Base-by-base conservation (phyloP, 371 early-diverging fungal species). In the Parasitella parasitica region DNA sequence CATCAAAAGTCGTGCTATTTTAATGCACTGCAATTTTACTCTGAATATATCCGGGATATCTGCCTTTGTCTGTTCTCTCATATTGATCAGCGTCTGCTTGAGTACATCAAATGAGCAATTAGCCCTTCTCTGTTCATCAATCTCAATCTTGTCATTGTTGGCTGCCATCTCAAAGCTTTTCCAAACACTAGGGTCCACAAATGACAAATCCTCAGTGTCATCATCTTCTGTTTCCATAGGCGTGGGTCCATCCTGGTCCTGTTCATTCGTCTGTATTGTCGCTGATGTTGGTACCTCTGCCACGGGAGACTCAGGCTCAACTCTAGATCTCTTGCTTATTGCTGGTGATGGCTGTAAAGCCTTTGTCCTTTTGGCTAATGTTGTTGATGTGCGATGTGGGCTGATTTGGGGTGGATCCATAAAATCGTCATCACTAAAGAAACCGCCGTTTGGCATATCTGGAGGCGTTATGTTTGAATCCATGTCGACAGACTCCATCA, bases 81-180 rank as follows among this genome's bases (percentile, higher is more conserved):
- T 54, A 39, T 56, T 52, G 1, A 27, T 57, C 11, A 69, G 16
- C 18, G 30, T 64, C 12, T 52, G 13, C 13, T 48, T 26, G 0
- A 69, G 9, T 2, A 20, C 41, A 11, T 55, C 57, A 46, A 69
- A 69, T 4, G 69, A 27, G 7, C 46, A 46, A 34, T 54, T 57
- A 8, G 52, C 37, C 5, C 46, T 64, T 13, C 50, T 54, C 24
- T 57, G 37, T 12, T 52, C 20, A n/a, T 61, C 57, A 3, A 48
- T 13, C 32, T 57, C 35, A 15, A 57, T 32, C 18, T 39, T 34
- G 7, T 57, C 57, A 6, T 51, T 39, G 8, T 52, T 38, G 9
- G 34, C 41, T 6, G 43, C 43, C 43, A 49, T 55, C n/a, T 26
- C 56, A 6, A 51, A 52, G 24, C 30, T 52, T 15, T 30, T 28